Base-by-base conservation (phyloP, 139 green algal species). In the Closterium sp. region DNA sequence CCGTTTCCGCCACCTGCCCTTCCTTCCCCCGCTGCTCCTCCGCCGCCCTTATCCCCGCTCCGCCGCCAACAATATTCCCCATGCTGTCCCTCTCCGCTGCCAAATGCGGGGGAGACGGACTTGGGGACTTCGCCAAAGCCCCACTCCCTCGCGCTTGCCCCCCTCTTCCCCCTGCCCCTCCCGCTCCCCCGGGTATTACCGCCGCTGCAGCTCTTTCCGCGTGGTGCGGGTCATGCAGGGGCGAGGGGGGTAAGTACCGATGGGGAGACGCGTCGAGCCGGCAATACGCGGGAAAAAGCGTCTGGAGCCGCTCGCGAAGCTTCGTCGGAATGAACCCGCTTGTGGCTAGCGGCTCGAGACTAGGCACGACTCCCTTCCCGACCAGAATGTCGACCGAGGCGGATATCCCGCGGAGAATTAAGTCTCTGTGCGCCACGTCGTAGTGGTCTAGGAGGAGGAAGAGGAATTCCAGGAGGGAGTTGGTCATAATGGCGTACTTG, bases 391-490 rank as follows among this genome's bases (percentile, higher is more conserved):
- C 86, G 17, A 94, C 19, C 22, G 91, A 93, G 29, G 24, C 29
- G 27, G 90, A 30, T 10, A 95, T 50, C 9, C 91, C 86, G 17
- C 91, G 79, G 31, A 95, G 86, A 11, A 95, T 27, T 3, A 94
- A 2, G 32, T 87, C 90, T 28, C 90, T 93, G 21, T 42, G 70
- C 84, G 34, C 30, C 31, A 89, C 11, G 62, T 94, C 92, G 62
- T 91, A 94, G 85, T 86, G 13, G 19, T 94, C 92, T 27, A 94
- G 31, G 31, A 94, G 31, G 5, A 93, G 34, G 85, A 95, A 94
- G 42, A 95, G 90, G 29, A 95, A 93, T 30, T 94, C 91, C 6
- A 95, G 92, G 19, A 95, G 85, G 31, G 90, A 90, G 22, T 94
- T 87, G 29, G 92, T 91, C 29, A 95, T 91, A 42, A 90, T 42